Evolutionary conservation across 345 rosid genomes (phyloP).

Genomic region (Brassica napus): DNA sequence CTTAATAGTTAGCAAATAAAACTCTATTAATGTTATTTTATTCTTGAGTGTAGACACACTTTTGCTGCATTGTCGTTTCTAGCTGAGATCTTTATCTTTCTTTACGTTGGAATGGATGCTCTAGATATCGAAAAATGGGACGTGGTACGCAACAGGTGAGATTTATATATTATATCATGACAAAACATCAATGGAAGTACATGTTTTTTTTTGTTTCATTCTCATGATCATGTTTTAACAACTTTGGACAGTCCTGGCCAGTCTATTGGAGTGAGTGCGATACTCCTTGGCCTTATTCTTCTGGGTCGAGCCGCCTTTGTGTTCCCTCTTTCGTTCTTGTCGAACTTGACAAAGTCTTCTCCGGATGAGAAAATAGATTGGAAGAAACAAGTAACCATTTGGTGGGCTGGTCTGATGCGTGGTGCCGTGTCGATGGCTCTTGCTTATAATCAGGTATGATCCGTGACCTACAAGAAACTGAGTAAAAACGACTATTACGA

Average conservation of each 20-base stretch:
- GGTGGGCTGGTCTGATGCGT: constrained; percentile 99
- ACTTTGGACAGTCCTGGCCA: constrained; percentile 63
- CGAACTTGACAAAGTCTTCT: constrained; percentile 81
- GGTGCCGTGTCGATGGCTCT: constrained; percentile 98
- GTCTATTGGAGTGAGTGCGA: constrained; percentile 72
- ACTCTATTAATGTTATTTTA: neutral
- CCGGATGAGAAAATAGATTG: constrained; percentile 51
- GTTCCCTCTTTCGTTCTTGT: constrained; percentile 80
- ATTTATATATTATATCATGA: neutral
- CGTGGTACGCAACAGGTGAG: constrained; percentile 74
- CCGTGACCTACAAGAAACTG: neutral
- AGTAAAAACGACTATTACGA: neutral
- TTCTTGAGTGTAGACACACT: constrained; percentile 60
- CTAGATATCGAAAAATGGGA: constrained; percentile 92
- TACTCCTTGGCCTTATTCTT: constrained; percentile 73
- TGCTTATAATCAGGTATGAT: constrained; percentile 83
- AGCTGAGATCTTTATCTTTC: constrained; percentile 94
- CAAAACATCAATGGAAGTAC: neutral
- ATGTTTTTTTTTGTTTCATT: neutral
- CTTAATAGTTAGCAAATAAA: neutral
- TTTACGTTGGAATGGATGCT: constrained; percentile 99
- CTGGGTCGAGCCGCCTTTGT: constrained; percentile 91
- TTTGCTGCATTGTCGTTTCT: constrained; percentile 90
- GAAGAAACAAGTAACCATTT: constrained; percentile 84
- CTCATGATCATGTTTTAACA: constrained; percentile 6